Conservation (phyloP, 108 stramenopile species). For the Stephanodiscus triporus region DNA sequence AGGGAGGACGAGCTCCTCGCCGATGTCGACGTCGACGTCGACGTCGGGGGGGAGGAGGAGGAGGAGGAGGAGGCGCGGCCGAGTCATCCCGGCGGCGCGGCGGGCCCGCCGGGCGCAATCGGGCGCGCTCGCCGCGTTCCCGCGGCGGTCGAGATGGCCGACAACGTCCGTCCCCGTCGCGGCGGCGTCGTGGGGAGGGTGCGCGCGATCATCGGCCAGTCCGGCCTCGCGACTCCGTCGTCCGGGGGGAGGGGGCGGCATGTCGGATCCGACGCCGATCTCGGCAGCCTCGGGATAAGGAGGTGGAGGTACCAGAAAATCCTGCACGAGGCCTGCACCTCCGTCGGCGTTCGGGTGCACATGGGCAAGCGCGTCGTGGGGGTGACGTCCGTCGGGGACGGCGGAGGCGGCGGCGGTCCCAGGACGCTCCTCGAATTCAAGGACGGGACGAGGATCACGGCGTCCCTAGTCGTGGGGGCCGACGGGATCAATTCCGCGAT, state of each 20-base stretch:
- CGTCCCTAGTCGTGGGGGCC: slow-evolving; percentile 56
- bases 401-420: not conserved
- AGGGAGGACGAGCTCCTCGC: slow-evolving; percentile 54
- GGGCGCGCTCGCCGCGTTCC: too few relatives aligned
- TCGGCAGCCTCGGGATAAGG: slow-evolving; percentile 59
- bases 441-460: slow-evolving; percentile 50
- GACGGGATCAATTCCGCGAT: slow-evolving; percentile 72
- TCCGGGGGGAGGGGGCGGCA: too few relatives aligned
- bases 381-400: not conserved
- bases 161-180: too few relatives aligned
- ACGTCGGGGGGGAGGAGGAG: not conserved
- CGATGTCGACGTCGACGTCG: not conserved
- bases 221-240: too few relatives aligned
- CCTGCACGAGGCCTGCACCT: slow-evolving; percentile 44
- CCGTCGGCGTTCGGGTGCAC: slow-evolving; percentile 52
- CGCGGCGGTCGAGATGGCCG: too few relatives aligned
- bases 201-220: too few relatives aligned
- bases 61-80: not conserved
- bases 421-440: slow-evolving; percentile 42
- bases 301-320: slow-evolving; percentile 66
- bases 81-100: too few relatives aligned
- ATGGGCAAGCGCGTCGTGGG: slow-evolving; percentile 50
- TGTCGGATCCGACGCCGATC: too few relatives aligned
- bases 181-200: too few relatives aligned
- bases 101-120: too few relatives aligned